Conservation (phyloP, 768 basidiomycete species). For the Mrakia hoshinonis region DNA sequence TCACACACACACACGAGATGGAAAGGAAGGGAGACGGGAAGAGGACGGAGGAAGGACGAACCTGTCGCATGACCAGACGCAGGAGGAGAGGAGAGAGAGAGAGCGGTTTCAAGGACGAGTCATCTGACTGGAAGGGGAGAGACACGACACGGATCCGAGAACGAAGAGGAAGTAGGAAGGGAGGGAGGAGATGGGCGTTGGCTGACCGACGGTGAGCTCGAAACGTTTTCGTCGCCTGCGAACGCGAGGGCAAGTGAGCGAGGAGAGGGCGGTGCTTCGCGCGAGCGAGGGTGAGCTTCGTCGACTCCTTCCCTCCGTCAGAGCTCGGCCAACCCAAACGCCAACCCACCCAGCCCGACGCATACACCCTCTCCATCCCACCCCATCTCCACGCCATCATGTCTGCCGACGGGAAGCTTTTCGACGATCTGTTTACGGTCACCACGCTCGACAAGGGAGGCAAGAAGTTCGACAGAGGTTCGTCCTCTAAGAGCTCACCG, state of each 20-base stretch:
- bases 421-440: slow-evolving; percentile 88
- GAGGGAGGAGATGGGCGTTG: too few species aligned
- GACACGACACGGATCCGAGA: background rate
- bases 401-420: slow-evolving; percentile 46
- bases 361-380: background rate
- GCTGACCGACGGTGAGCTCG: too few species aligned
- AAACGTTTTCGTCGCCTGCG: too few species aligned
- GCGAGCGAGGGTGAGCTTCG: too few species aligned
- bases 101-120: background rate
- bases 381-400: background rate
- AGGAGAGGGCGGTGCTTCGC: too few species aligned
- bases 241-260: background rate
- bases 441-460: slow-evolving; percentile 55
- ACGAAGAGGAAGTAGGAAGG: background rate
- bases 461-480: slow-evolving; percentile 96
- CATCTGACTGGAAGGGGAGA: background rate
- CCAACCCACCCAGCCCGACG: background rate
- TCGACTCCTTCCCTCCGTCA: too few species aligned
- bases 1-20: background rate
- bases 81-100: background rate
- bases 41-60: background rate
- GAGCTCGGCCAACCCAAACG: too few species aligned
- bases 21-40: background rate
- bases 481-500: slow-evolving; percentile 38
- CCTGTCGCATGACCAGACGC: too few species aligned